Evolutionary conservation across 176 grass and related monocot species (phyloP), one percentile per base, ranked within the genome.

Genomic region (Oryza nivara): DNA sequence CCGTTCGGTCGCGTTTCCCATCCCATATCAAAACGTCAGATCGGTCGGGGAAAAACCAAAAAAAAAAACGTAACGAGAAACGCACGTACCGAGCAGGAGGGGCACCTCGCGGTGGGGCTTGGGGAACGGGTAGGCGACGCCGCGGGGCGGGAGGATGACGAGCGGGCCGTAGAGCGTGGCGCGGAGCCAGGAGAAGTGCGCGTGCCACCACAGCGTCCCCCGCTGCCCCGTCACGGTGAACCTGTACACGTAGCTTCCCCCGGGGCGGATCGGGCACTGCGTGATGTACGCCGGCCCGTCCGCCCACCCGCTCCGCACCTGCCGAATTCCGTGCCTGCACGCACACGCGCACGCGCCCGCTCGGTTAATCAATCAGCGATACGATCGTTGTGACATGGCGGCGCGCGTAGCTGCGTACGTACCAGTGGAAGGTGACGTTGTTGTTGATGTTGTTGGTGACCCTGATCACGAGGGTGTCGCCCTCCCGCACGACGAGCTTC

Each of bases 271-370:
- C 0, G 95, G 95, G 51, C 95, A 97, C 79, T 97, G 95, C 68
- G 95, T 97, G 69, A 97, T 68, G 82, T 93, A 95, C 0, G 92
- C 78, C 12, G 95, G 95, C 1, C 95, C 95, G 65, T 97, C 95
- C 0, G 89, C 82, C 95, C 95, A 97, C 6, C 35, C 95, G 73
- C 87, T 97, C 5, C 41, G 70, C 68, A 93, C 82, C 84, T 97
- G 95, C 85, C 92, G 75, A 0, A 97, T 72, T 8, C 93, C 93
- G 83, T 96, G 81, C 81, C 85, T 87, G 74, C 67, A 12, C 7
- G 7, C 43, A 44, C 1, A 10, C 43, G 43, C 38, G 38, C 38
- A 0, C 38, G 6, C 38, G 6, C 38, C 6, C 38, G 38, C 38
- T 40, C 36, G 38, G 38, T 40, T 40, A 40, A 40, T 40, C 38